Conservation (phyloP, 176 grass and related monocot species). For the sorghum (Sorghum bicolor) region DNA sequence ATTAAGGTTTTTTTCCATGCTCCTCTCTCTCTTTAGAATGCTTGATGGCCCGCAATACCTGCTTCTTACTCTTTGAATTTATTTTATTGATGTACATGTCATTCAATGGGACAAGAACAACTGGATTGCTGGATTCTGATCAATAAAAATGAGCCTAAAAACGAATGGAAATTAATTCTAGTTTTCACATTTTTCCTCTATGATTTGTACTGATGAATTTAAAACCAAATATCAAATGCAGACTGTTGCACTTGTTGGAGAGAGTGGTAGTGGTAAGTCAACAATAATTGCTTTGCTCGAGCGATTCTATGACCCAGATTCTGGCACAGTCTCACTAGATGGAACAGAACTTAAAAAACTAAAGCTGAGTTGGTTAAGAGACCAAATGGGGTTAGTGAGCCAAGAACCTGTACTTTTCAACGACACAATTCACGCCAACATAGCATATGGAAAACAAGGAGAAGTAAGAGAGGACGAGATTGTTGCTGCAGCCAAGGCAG, state of each 20-base stretch:
- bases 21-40: not conserved
- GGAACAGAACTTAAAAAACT: conserved; percentile 37
- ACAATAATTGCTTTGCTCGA: conserved; percentile 67
- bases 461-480: conserved; percentile 50
- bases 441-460: conserved; percentile 45
- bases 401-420: conserved; percentile 60
- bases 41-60: not conserved
- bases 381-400: conserved; percentile 66
- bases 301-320: conserved; percentile 61
- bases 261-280: conserved; percentile 78
- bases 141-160: not conserved
- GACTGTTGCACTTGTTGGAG: conserved; percentile 63
- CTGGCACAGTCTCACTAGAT: conserved; percentile 53
- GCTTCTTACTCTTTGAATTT: not conserved
- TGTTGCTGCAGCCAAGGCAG: conserved; percentile 29
- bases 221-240: conserved; percentile 26
- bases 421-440: conserved; percentile 55
- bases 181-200: conserved; percentile 6
- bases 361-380: conserved; percentile 55
- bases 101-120: not conserved
- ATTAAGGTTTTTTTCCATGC: not conserved
- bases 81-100: not conserved
- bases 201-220: not conserved
- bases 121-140: not conserved
- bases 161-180: not conserved